phyloP scores from a whole-genome alignment of 257 asterid species.

The Ajuga chamaepitys region DNA sequence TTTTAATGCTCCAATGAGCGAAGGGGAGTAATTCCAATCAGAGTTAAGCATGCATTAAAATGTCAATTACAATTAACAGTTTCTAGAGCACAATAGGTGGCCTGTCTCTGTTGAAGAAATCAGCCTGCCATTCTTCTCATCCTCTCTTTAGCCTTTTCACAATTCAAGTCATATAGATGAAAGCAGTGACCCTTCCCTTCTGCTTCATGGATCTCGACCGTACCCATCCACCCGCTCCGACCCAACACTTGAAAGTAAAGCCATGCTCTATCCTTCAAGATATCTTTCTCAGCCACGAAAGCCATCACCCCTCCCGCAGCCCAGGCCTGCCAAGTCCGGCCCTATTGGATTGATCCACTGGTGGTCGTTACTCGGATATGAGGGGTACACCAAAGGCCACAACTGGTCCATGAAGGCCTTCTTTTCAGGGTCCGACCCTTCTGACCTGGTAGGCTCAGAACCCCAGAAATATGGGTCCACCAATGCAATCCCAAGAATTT shows the following conservation, averaged over 20 bases:
- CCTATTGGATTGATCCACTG: constrained; percentile 33
- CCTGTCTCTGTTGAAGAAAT: constrained; percentile 30
- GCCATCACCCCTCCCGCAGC: constrained; percentile 26
- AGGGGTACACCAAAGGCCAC: constrained; percentile 22
- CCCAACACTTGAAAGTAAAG: constrained; percentile 22
- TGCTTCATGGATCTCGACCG: constrained; percentile 31
- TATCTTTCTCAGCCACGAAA: constrained; percentile 33
- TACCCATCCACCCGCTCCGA: constrained; percentile 36
- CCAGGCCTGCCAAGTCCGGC: constrained; percentile 15
- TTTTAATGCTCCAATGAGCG: no score
- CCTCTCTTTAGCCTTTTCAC: constrained; percentile 31
- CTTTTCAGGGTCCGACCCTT: constrained; percentile 6
- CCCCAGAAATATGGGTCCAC: constrained; percentile 33
- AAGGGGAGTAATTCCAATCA: background rate
- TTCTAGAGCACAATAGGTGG: background rate
- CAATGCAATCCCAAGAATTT: constrained; percentile 23
- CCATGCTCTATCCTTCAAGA: constrained; percentile 35
- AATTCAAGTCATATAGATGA: constrained; percentile 17
- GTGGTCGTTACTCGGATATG: constrained; percentile 15
- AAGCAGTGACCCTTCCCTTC: constrained; percentile 32
- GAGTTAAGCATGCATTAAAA: background rate
- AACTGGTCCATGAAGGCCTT: constrained; percentile 9
- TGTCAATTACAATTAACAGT: background rate
- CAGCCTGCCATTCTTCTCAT: constrained; percentile 24
- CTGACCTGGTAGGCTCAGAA: constrained; percentile 20